A percentile compares a stretch with the other conserved stretches of the same genome.
These are phyloP conservation scores for Cladosporium sp. DNA, from an alignment of 2,329 filamentous ascomycete species.

Conservation along the genomic window DNA sequence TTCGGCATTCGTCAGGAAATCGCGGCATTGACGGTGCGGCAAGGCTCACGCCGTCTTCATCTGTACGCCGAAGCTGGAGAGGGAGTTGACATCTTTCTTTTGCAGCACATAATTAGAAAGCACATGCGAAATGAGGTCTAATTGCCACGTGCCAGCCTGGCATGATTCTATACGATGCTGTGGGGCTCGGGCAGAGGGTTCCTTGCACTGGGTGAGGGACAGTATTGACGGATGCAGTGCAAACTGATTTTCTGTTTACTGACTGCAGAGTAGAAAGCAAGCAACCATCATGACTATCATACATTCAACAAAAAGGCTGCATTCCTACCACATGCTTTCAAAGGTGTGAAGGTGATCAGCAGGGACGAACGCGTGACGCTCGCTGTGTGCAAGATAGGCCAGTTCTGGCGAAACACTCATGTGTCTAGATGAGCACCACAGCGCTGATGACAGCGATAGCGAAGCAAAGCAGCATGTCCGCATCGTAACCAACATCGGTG, in stretches of 20 bases:
- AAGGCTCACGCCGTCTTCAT: constrained; percentile 8
- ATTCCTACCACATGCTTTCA: constrained; percentile 18
- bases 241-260: constrained; percentile 7
- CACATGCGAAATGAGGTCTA: neutral
- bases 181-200: neutral
- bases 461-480: constrained; percentile 22
- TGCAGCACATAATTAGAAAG: neutral
- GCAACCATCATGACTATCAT: constrained; percentile 8
- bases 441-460: constrained; percentile 24
- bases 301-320: constrained; percentile 15
- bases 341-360: constrained; percentile 9
- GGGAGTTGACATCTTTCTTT: neutral
- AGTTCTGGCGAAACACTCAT: neutral
- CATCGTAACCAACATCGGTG: constrained; percentile 17
- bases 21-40: neutral
- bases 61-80: constrained; percentile 1
- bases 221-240: neutral
- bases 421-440: constrained; percentile 24
- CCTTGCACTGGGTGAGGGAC: neutral
- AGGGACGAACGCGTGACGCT: neutral
- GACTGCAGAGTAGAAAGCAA: constrained; percentile 6
- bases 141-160: neutral
- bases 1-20: neutral
- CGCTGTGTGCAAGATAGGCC: neutral
- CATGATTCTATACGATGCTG: neutral